Evolutionary conservation across 768 basidiomycete species (phyloP).

Genomic region (Saitozyma sp.): DNA sequence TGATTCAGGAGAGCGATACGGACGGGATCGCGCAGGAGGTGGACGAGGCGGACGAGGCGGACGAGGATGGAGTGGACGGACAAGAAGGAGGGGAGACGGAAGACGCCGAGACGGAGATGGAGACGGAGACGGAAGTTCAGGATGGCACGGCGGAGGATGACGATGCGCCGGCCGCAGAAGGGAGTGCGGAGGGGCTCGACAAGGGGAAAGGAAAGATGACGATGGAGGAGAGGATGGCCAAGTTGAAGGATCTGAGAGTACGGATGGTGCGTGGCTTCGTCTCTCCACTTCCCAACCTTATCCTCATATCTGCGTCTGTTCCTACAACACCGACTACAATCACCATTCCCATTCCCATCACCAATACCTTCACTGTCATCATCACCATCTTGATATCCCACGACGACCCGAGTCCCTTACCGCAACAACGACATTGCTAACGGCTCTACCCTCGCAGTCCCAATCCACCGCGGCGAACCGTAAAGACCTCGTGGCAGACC

Average conservation of each 20-base stretch:
- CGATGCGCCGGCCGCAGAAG: constrained; percentile 14
- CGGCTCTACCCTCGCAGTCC: constrained; percentile 57
- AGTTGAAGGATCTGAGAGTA: constrained; percentile 71
- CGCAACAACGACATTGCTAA: neutral
- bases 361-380: neutral
- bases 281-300: neutral
- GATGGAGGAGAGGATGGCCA: constrained; percentile 73
- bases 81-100: constrained; percentile 10
- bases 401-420: no score
- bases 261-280: constrained; percentile 67
- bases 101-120: constrained; percentile 12
- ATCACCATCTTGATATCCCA: no score
- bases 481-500: constrained; percentile 79
- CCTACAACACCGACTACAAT: neutral
- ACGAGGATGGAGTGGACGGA: constrained; percentile 44
- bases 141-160: constrained; percentile 63
- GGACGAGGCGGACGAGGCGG: constrained; percentile 13
- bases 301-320: no score
- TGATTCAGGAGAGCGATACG: constrained; percentile 14
- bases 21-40: constrained; percentile 4
- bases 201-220: constrained; percentile 33
- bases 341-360: neutral
- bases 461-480: constrained; percentile 80
- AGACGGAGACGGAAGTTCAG: constrained; percentile 48
- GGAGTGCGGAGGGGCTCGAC: constrained; percentile 13